Percentiles rank a stretch among this genome's conserved stretches.
Conservation (phyloP, 768 basidiomycete genomes). For the Naematelia aurantialba region DNA sequence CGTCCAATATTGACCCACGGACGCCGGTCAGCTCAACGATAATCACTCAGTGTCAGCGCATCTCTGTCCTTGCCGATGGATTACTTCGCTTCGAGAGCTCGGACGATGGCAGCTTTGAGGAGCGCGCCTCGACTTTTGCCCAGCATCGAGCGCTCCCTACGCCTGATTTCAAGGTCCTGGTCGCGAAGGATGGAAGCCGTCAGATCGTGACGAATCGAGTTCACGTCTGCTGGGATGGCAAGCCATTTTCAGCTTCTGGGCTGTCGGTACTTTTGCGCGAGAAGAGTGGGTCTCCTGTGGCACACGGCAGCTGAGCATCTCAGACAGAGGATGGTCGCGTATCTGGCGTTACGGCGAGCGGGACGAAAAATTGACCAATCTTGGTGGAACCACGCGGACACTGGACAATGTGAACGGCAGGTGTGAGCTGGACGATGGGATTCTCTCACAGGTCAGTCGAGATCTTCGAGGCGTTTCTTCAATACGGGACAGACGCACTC, state of each 20-base stretch:
- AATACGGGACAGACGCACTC: too few relatives aligned
- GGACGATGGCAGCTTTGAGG: constrained; percentile 25
- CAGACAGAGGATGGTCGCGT: background rate
- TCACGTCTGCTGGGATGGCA: constrained; percentile 23
- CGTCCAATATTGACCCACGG: too few relatives aligned
- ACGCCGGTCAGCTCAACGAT: too few relatives aligned
- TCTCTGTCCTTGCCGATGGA: constrained; percentile 28
- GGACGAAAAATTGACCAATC: constrained; percentile 1
- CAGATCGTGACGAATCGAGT: constrained; percentile 21
- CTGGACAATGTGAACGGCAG: constrained; percentile 30
- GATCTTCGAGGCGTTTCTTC: too few relatives aligned
- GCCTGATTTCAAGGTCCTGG: constrained; percentile 14
- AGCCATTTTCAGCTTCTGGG: constrained; percentile 20
- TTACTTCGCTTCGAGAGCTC: constrained; percentile 29
- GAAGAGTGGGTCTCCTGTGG: constrained; percentile 7
- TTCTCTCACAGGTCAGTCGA: constrained; percentile 20
- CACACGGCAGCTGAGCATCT: background rate
- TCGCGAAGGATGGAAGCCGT: constrained; percentile 10
- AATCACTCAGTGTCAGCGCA: constrained; percentile 7
- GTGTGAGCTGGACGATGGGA: constrained; percentile 19
- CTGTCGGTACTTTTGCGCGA: constrained; percentile 7
- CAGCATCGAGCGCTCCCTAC: constrained; percentile 21
- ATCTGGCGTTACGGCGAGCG: background rate
- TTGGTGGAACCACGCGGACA: constrained; percentile 30
- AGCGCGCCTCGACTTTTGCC: constrained; percentile 35